phyloP scores from a whole-genome alignment of 192 early-diverging fungal genomes.

The Rhizophagus sp. region DNA sequence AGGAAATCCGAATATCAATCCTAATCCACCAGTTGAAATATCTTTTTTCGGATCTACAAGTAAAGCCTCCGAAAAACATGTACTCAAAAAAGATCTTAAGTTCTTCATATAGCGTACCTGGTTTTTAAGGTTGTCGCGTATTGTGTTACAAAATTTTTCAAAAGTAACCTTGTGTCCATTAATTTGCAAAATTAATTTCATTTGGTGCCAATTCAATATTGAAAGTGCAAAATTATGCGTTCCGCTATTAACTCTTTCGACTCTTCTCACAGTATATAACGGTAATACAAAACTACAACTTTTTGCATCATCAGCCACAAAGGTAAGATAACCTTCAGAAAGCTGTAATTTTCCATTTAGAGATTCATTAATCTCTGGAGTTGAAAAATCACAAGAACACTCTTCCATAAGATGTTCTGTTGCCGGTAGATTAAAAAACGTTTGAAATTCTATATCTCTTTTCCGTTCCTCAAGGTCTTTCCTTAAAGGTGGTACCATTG shows the following conservation, averaged over 20 bases:
- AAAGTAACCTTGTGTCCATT: constrained; percentile 61
- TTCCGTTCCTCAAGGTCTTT: constrained; percentile 75
- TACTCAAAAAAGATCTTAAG: constrained; percentile 74
- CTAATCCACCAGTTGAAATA: constrained; percentile 59
- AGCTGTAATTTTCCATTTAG: constrained; percentile 74
- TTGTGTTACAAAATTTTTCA: constrained; percentile 80
- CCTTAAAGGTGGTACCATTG: constrained; percentile 51
- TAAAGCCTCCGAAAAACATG: constrained; percentile 82
- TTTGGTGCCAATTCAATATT: constrained; percentile 91
- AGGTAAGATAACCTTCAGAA: constrained; percentile 87
- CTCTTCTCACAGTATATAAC: constrained; percentile 86
- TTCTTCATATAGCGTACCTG: constrained; percentile 78
- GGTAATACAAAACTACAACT: constrained; percentile 81
- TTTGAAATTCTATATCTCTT: constrained; percentile 73
- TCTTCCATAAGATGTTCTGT: constrained; percentile 75
- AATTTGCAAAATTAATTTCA: constrained; percentile 83
- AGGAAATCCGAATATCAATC: constrained; percentile 70
- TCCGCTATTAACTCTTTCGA: constrained; percentile 80
- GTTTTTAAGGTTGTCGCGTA: constrained; percentile 70
- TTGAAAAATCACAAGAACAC: constrained; percentile 57
- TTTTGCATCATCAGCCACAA: constrained; percentile 66
- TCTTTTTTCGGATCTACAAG: constrained; percentile 54
- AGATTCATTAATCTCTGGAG: constrained; percentile 50
- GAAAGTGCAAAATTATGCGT: constrained; percentile 69
- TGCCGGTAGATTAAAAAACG: constrained; percentile 75